phyloP scores from a whole-genome alignment of 306 rosid species.

The Cercis canadensis region DNA sequence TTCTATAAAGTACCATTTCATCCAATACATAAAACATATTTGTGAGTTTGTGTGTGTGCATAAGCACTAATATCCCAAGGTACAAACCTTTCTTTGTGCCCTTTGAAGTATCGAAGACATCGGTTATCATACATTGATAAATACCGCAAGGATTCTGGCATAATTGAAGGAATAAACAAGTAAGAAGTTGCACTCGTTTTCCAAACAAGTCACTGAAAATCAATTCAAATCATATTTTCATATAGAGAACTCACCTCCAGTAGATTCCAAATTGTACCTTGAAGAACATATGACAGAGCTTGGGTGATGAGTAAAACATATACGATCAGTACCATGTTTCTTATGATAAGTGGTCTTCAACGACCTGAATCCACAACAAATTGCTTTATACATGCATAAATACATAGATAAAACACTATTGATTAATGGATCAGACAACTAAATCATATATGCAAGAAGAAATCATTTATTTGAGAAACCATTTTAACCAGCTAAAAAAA shows the following conservation, averaged over 20 bases:
- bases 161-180: slow-evolving; percentile 16
- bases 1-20: not conserved
- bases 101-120: slow-evolving; percentile 91
- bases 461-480: no score
- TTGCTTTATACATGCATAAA: slow-evolving; percentile 23
- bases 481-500: no score
- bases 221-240: slow-evolving; percentile 19
- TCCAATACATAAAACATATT: not conserved
- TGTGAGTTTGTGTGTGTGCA: not conserved
- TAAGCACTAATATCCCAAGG: not conserved
- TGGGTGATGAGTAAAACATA: slow-evolving; percentile 95
- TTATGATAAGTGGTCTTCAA: slow-evolving; percentile 91
- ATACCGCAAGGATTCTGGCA: slow-evolving; percentile 83
- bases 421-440: slow-evolving; percentile 14
- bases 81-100: slow-evolving; percentile 87
- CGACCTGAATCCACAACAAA: slow-evolving; percentile 60
- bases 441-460: not conserved
- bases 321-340: slow-evolving; percentile 89
- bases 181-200: slow-evolving; percentile 33
- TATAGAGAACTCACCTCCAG: slow-evolving; percentile 62
- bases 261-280: slow-evolving; percentile 77
- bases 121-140: slow-evolving; percentile 94
- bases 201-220: slow-evolving; percentile 13
- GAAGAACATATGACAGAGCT: slow-evolving; percentile 96
- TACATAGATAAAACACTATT: not conserved